phyloP scores from a whole-genome alignment of 2,329 filamentous ascomycete genomes.

The Nemania diffusa region DNA sequence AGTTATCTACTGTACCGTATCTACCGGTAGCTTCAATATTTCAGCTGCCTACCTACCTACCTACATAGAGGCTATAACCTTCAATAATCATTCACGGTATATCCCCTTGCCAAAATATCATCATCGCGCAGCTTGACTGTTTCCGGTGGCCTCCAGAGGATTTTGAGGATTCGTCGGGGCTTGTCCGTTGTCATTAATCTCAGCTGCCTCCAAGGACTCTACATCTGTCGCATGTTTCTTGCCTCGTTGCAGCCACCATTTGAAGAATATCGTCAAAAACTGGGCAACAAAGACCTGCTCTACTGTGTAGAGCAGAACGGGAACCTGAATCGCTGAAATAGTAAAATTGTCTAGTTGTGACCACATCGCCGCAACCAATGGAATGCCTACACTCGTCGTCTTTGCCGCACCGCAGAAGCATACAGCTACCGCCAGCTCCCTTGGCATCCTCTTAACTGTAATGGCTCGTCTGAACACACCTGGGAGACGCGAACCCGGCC shows the following conservation, averaged over 20 bases:
- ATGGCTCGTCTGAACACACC: slow-evolving; percentile 49
- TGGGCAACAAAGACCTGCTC: slow-evolving; percentile 59
- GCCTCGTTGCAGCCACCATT: slow-evolving; percentile 54
- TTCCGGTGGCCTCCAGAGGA: neutral
- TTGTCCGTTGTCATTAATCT: slow-evolving; percentile 18
- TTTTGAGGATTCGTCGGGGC: neutral
- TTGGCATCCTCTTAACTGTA: slow-evolving; percentile 63
- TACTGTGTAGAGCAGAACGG: slow-evolving; percentile 70
- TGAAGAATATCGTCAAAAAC: slow-evolving; percentile 55
- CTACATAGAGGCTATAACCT: neutral
- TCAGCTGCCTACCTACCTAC: neutral
- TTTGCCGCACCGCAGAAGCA: slow-evolving; percentile 81
- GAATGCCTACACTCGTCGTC: slow-evolving; percentile 76
- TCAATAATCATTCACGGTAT: neutral
- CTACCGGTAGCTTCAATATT: neutral
- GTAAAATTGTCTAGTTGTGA: slow-evolving; percentile 63
- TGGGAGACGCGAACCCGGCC: slow-evolving; percentile 44
- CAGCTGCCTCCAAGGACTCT: slow-evolving; percentile 36
- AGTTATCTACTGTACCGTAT: neutral
- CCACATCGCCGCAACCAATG: slow-evolving; percentile 75
- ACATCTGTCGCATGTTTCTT: slow-evolving; percentile 42
- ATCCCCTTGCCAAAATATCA: neutral
- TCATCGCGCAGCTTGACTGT: neutral
- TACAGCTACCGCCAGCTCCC: slow-evolving; percentile 73
- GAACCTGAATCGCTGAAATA: slow-evolving; percentile 69